Conservation (phyloP, 768 basidiomycete species). For the Suillus americanus region DNA sequence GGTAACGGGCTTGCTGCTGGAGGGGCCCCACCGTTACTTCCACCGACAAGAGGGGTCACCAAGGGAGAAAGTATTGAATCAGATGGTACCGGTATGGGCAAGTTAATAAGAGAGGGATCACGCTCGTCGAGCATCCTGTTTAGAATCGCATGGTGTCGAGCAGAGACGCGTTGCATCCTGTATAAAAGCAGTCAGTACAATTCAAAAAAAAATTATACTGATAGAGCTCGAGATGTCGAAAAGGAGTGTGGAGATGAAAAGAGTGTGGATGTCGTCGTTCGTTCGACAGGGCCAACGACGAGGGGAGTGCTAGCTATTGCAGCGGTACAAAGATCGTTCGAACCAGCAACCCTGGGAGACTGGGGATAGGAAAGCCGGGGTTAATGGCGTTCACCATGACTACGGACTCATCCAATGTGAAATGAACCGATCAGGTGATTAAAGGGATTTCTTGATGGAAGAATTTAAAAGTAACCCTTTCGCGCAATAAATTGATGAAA, state of each 20-base stretch:
- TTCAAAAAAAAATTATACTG: background rate
- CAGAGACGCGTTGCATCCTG: constrained; percentile 15
- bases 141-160: constrained; percentile 13
- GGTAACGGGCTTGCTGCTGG: constrained; percentile 1
- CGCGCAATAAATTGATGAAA: background rate
- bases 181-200: constrained; percentile 6
- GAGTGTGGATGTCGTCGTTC: constrained; percentile 22
- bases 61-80: constrained; percentile 42
- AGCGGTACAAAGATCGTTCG: background rate
- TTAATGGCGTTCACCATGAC: background rate
- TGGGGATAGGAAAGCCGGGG: background rate
- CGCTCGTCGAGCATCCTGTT: constrained; percentile 33
- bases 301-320: background rate
- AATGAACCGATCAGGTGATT: background rate
- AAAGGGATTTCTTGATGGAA: background rate
- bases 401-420: background rate
- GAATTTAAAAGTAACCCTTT: background rate
- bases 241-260: constrained; percentile 23
- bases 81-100: constrained; percentile 39
- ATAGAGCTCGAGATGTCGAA: constrained; percentile 1
- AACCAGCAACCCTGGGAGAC: background rate
- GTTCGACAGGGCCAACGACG: constrained; percentile 14
- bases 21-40: constrained; percentile 5
- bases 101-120: constrained; percentile 37
- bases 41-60: constrained; percentile 33